Percentiles rank a stretch among this genome's conserved stretches.
phyloP scores from a whole-genome alignment of 2,329 filamentous ascomycete genomes.

The Aspergillus phoenicis region DNA sequence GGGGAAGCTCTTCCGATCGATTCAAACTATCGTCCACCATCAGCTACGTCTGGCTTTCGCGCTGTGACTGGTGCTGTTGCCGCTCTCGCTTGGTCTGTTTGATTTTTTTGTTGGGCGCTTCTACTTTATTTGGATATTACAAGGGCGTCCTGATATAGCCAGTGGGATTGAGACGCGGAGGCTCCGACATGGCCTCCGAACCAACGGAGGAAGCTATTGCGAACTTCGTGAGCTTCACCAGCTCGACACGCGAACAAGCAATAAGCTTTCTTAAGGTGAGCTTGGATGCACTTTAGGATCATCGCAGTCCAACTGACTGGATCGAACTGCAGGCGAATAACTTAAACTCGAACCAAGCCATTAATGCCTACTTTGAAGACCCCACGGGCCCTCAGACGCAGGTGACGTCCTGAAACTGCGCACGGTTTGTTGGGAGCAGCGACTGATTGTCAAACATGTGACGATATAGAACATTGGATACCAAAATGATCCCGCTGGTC shows the following conservation, averaged over 20 bases:
- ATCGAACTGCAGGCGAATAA: slow-evolving; percentile 44
- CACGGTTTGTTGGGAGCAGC: not conserved
- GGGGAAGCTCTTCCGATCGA: slow-evolving; percentile 19
- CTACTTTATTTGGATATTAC: not conserved
- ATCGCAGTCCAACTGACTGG: slow-evolving; percentile 16
- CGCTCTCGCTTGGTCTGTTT: not conserved
- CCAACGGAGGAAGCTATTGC: slow-evolving; percentile 44
- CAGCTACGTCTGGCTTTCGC: not conserved
- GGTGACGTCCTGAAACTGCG: slow-evolving; percentile 25
- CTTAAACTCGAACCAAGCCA: slow-evolving; percentile 47
- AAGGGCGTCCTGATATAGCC: not conserved
- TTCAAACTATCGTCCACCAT: not conserved
- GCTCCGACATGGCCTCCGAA: slow-evolving; percentile 38
- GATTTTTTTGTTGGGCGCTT: not conserved
- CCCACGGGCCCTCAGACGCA: slow-evolving; percentile 38
- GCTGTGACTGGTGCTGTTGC: not conserved
- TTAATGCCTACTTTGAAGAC: slow-evolving; percentile 53
- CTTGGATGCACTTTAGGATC: not conserved
- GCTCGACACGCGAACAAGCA: slow-evolving; percentile 43
- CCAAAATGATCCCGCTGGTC: slow-evolving; percentile 29
- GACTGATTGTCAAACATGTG: slow-evolving; percentile 16
- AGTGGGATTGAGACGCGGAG: not conserved
- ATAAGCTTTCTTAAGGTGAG: slow-evolving; percentile 45
- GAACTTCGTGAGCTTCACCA: slow-evolving; percentile 46
- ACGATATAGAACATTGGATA: slow-evolving; percentile 22